Conservation (phyloP, 2,329 filamentous ascomycete species). For the Aspergillus tanneri region DNA sequence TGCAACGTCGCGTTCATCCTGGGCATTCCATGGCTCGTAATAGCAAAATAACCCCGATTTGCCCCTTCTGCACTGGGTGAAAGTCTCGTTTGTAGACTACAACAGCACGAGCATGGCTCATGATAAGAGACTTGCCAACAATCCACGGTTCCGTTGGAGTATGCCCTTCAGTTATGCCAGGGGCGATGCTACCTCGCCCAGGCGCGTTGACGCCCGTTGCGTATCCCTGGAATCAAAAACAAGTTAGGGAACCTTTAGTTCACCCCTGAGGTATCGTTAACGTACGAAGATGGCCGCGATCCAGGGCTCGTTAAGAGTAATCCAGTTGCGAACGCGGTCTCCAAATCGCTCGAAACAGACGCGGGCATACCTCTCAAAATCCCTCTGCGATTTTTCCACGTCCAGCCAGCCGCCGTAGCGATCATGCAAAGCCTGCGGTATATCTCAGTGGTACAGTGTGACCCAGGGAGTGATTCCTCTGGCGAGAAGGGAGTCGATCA, state of each 20-base stretch:
- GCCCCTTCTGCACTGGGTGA: not conserved
- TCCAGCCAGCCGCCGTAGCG: slow-evolving; percentile 31
- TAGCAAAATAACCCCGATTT: slow-evolving; percentile 18
- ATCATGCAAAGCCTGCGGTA: slow-evolving; percentile 37
- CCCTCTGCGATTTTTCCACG: not conserved
- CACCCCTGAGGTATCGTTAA: no score
- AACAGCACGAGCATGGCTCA: slow-evolving; percentile 5
- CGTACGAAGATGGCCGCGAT: slow-evolving; percentile 33
- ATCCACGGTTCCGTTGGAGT: slow-evolving; percentile 8
- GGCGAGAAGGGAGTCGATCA: slow-evolving; percentile 44
- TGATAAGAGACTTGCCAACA: slow-evolving; percentile 7
- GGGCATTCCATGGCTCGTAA: slow-evolving; percentile 30
- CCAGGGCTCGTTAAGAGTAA: slow-evolving; percentile 38
- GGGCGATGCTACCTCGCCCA: no score
- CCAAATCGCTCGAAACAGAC: slow-evolving; percentile 33
- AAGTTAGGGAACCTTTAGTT: no score
- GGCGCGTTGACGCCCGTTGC: no score
- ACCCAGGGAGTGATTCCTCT: slow-evolving; percentile 42
- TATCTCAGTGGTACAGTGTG: slow-evolving; percentile 47
- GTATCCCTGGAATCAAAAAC: no score
- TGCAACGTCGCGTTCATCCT: slow-evolving; percentile 14
- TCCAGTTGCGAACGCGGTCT: slow-evolving; percentile 32
- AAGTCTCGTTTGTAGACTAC: slow-evolving; percentile 1
- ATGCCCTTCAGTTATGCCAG: slow-evolving; percentile 2
- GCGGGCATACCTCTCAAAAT: slow-evolving; percentile 26